These are phyloP conservation scores for Papiliotrema flavescens DNA, from an alignment of 1,284 basidiomycete genomes.

Conservation along the genomic window DNA sequence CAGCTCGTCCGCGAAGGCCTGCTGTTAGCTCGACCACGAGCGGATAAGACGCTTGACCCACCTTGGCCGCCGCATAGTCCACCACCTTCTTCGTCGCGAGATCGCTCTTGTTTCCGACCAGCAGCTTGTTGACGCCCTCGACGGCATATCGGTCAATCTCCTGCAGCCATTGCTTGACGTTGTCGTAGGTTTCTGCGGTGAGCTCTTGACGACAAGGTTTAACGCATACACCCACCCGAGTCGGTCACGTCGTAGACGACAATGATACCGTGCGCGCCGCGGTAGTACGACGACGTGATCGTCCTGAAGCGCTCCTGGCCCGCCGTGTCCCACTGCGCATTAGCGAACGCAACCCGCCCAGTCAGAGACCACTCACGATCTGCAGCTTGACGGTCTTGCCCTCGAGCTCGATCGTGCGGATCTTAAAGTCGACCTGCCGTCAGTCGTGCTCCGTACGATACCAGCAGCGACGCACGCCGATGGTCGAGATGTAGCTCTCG, in stretches of 20 bases:
- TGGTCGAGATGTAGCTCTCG: slow-evolving; percentile 97
- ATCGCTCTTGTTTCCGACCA: slow-evolving; percentile 98
- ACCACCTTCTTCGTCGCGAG: slow-evolving; percentile 98
- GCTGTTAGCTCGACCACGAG: slow-evolving; percentile 18
- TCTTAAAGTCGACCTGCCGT: slow-evolving; percentile 87
- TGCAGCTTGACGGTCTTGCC: slow-evolving; percentile 99
- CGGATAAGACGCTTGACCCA: too few species aligned
- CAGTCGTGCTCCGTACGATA: background rate
- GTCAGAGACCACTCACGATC: slow-evolving; percentile 67
- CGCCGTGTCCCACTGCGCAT: slow-evolving; percentile 99
- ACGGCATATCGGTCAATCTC: slow-evolving; percentile 99
- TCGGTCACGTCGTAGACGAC: slow-evolving; percentile 56
- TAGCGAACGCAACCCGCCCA: too few species aligned
- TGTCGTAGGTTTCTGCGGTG: slow-evolving; percentile 81
- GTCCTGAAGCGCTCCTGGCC: slow-evolving; percentile 96
- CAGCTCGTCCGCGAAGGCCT: slow-evolving; percentile 96
- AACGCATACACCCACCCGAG: too few species aligned
- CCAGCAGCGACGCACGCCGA: slow-evolving; percentile 60
- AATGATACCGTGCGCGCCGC: slow-evolving; percentile 54
- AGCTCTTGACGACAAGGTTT: too few species aligned
- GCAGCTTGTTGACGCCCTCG: slow-evolving; percentile 96
- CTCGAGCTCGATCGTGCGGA: slow-evolving; percentile 98
- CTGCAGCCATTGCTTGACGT: slow-evolving; percentile 99
- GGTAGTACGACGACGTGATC: slow-evolving; percentile 69
- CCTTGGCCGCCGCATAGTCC: slow-evolving; percentile 95